Conservation (phyloP, 768 basidiomycete genomes). For the Lactarius deliciosus region DNA sequence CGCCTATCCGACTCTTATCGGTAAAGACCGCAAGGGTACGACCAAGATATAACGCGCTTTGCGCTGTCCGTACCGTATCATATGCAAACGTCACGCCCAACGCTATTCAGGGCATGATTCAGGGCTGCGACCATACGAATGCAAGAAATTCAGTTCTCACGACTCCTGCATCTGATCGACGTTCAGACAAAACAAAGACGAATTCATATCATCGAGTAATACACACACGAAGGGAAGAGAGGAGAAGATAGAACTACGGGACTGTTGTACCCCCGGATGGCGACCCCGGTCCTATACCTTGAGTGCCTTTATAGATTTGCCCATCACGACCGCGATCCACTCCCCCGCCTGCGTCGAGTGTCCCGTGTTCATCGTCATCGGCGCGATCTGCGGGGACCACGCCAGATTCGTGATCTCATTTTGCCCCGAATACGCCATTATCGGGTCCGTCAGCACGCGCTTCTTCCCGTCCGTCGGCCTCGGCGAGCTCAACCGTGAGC, state of each 20-base stretch:
- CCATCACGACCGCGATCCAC: slow-evolving; percentile 83
- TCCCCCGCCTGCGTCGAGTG: slow-evolving; percentile 75
- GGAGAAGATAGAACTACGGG: background rate
- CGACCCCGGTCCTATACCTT: slow-evolving; percentile 55
- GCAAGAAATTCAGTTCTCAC: background rate
- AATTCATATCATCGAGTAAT: background rate
- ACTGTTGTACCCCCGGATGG: slow-evolving; percentile 1
- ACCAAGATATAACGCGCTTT: too few species aligned
- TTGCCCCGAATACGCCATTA: slow-evolving; percentile 80
- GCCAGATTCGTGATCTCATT: slow-evolving; percentile 80
- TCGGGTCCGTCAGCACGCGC: slow-evolving; percentile 67
- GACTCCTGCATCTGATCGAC: background rate
- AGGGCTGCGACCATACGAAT: background rate
- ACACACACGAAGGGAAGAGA: background rate
- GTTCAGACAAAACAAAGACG: background rate
- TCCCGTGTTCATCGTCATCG: slow-evolving; percentile 72
- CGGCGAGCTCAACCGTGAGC: slow-evolving; percentile 75
- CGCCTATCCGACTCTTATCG: too few species aligned
- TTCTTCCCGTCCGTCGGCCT: slow-evolving; percentile 74
- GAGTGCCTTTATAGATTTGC: slow-evolving; percentile 77
- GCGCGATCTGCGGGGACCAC: slow-evolving; percentile 85
- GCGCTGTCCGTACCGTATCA: background rate
- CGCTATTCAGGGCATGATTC: background rate
- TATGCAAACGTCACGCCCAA: background rate
- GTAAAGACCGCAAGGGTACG: too few species aligned